Percentiles rank a stretch among this genome's conserved stretches.
These are phyloP conservation scores for Aristolochia californica DNA, from an alignment of 164 flowering plant species.

Conservation along the genomic window DNA sequence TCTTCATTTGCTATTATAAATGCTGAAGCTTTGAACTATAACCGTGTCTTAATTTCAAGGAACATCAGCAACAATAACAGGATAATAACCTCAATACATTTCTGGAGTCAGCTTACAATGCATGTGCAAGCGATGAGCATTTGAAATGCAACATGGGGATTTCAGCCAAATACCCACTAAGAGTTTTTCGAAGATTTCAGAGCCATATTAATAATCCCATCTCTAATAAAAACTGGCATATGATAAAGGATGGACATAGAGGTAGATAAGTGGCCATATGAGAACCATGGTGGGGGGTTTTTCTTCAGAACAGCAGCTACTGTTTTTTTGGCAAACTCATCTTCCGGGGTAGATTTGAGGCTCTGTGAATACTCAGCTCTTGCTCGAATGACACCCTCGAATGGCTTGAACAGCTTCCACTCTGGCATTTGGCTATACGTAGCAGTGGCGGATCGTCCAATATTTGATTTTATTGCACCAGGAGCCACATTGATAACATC, in stretches of 20 bases:
- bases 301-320: conserved; percentile 53
- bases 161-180: no score
- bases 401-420: conserved; percentile 71
- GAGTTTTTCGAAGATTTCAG: conserved; percentile 23
- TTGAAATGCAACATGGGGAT: no score
- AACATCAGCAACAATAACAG: no score
- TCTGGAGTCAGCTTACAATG: no score
- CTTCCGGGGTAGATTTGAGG: conserved; percentile 48
- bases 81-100: no score
- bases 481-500: conserved; percentile 73
- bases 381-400: conserved; percentile 38
- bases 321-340: conserved; percentile 66
- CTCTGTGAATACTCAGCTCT: conserved; percentile 58
- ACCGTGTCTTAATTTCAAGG: no score
- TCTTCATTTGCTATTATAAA: no score
- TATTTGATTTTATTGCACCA: conserved; percentile 67
- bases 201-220: conserved; percentile 30
- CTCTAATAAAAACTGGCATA: conserved; percentile 51
- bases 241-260: conserved; percentile 38
- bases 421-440: conserved; percentile 59
- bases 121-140: no score
- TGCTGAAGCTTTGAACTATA: no score
- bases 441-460: conserved; percentile 41
- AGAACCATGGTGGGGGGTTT: conserved; percentile 78
- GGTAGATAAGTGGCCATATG: conserved; percentile 49